phyloP scores from a whole-genome alignment of 805 yeast species.

The Diddensiella transvaalensis region DNA sequence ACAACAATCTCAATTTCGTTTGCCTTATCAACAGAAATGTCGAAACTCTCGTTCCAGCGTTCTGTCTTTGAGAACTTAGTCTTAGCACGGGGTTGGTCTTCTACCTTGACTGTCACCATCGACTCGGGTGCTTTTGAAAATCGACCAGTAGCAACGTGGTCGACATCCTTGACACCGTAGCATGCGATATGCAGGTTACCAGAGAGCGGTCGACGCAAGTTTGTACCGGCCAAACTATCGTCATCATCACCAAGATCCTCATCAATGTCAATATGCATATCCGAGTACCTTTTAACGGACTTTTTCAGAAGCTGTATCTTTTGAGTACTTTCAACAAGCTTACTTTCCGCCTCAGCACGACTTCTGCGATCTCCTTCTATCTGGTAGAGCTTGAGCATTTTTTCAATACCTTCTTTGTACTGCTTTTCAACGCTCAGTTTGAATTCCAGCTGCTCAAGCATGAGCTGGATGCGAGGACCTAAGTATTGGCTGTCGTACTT shows the following conservation, averaged over 20 bases:
- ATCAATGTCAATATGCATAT: slow-evolving; percentile 67
- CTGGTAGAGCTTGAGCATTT: slow-evolving; percentile 77
- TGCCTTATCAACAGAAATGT: slow-evolving; percentile 79
- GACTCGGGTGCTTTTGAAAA: slow-evolving; percentile 78
- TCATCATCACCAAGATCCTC: slow-evolving; percentile 47
- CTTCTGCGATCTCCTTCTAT: slow-evolving; percentile 87
- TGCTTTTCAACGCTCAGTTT: slow-evolving; percentile 92
- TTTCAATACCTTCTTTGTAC: slow-evolving; percentile 88
- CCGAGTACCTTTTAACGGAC: slow-evolving; percentile 82
- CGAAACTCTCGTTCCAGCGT: slow-evolving; percentile 79
- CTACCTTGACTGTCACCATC: slow-evolving; percentile 72
- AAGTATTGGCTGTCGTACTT: slow-evolving; percentile 92
- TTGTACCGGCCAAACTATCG: slow-evolving; percentile 62
- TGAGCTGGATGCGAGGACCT: slow-evolving; percentile 90
- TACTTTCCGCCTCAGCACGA: slow-evolving; percentile 85
- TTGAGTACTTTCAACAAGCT: slow-evolving; percentile 77
- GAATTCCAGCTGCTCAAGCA: slow-evolving; percentile 92
- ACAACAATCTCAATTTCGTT: slow-evolving; percentile 88
- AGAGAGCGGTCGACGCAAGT: slow-evolving; percentile 74
- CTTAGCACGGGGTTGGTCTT: slow-evolving; percentile 77
- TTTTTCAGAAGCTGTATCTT: slow-evolving; percentile 80
- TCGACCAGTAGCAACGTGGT: slow-evolving; percentile 84
- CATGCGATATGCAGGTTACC: slow-evolving; percentile 76
- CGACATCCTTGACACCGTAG: slow-evolving; percentile 79
- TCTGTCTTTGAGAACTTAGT: slow-evolving; percentile 74